Base-by-base conservation (phyloP, 1,284 basidiomycete genomes). In the Salmacisia buchloeana region DNA sequence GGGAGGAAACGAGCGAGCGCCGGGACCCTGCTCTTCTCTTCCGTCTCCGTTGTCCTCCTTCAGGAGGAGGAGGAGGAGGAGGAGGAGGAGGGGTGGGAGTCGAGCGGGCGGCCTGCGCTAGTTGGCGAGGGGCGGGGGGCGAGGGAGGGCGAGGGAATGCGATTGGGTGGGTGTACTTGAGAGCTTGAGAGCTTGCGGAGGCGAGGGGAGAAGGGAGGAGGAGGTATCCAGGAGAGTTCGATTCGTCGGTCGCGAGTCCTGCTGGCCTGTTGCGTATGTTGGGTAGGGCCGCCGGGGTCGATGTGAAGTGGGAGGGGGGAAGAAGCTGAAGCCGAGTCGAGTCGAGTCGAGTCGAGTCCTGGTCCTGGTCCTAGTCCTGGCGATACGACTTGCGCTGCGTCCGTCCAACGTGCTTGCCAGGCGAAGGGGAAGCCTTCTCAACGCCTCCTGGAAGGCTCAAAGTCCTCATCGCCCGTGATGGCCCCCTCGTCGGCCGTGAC, bases 401-500 rank as follows among this genome's bases (percentile, higher is more conserved):
- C n/a, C n/a, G n/a, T n/a, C 46, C 46, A 9, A 9, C 46, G 23
- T 9, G 25, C 9, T n/a, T n/a, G 9, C 46, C 9, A 52, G 9
- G 23, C 46, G 46, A 9, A 9, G 31, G 10, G 10, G 9, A 9
- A n/a, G 46, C 25, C 9, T 25, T 18, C 27, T 58, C 7, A 58
- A 31, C 57, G 57, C 25, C 58, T 59, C 31, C 58, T 59, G 21
- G 58, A 41, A 59, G 58, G 25, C 35, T 25, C 21, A 31, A 52
- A 31, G 23, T 31, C 46, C 29, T 52, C 63, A 49, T 69, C 65
- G 21, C 52, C 58, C 9, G 69, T 63, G 45, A 68, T 58, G 15
- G 65, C 66, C 34, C 66, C 69, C 54, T 75, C 73, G 49, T 74
- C 73, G 1, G 72, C 72, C 2, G 73, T 75, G 12, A 74, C 73